Conservation (phyloP, 805 yeast species). For the Starmera dryadoides region DNA sequence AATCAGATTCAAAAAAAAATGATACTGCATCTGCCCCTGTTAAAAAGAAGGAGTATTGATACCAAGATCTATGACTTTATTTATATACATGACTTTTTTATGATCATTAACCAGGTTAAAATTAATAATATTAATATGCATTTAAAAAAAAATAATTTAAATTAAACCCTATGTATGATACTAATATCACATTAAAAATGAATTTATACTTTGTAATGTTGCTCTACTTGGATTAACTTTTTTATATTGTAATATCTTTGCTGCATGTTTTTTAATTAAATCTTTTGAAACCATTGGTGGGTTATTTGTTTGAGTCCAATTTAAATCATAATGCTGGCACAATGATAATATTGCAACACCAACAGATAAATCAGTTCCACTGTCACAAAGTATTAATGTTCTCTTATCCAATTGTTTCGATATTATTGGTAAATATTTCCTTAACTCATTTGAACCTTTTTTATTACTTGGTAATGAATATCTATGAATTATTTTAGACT, state of each 20-base stretch:
- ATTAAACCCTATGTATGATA: no score
- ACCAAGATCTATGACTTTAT: no score
- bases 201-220: conserved; percentile 65
- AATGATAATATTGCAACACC: conserved; percentile 50
- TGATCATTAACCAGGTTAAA: no score
- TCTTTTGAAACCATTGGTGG: conserved; percentile 35
- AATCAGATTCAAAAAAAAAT: not conserved
- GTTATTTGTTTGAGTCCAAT: conserved; percentile 27
- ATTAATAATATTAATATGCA: no score
- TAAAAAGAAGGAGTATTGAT: no score
- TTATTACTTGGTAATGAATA: conserved; percentile 37
- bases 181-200: conserved; percentile 37
- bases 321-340: conserved; percentile 34
- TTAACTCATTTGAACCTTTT: conserved; percentile 57
- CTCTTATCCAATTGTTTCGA: conserved; percentile 16
- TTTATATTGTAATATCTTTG: conserved; percentile 36
- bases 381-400: conserved; percentile 46
- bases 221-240: conserved; percentile 71
- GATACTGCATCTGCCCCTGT: no score
- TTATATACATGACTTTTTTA: no score
- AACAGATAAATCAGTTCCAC: conserved; percentile 60
- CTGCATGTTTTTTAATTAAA: conserved; percentile 47
- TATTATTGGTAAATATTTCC: conserved; percentile 40
- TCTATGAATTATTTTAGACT: not conserved
- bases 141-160: no score